Conservation (phyloP, 2,329 filamentous ascomycete species). For the Apiospora koreana region DNA sequence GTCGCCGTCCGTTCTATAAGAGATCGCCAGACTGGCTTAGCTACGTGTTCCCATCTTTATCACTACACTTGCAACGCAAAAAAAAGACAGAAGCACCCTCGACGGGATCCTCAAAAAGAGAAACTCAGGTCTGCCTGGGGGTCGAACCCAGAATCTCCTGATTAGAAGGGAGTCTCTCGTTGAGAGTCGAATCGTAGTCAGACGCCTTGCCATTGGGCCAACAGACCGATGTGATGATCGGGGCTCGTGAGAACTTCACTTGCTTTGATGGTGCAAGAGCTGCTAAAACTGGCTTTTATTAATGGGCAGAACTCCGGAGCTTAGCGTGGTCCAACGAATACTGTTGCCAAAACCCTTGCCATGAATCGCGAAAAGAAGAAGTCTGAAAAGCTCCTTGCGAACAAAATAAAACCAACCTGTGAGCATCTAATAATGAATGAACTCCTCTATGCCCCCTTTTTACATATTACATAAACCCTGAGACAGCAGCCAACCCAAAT, state of each 20-base stretch:
- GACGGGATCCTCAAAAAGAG: not conserved
- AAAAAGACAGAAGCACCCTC: not conserved
- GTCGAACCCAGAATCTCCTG: constrained; percentile 20
- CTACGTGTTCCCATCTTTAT: not conserved
- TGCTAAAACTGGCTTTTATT: not conserved
- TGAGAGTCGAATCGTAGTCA: constrained; percentile 37
- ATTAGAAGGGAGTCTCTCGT: constrained; percentile 6
- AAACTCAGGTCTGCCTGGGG: constrained; percentile 14
- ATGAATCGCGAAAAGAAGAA: not conserved
- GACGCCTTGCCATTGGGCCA: constrained; percentile 45
- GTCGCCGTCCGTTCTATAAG: not conserved
- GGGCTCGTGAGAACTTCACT: not conserved
- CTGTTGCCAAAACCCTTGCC: not conserved
- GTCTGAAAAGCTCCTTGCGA: not conserved
- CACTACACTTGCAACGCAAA: not conserved
- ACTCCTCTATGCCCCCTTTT: not conserved
- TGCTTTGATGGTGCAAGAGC: not conserved
- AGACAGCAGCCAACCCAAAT: not conserved
- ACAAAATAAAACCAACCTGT: not conserved
- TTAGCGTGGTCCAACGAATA: not conserved
- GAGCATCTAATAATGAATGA: not conserved
- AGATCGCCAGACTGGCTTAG: not conserved
- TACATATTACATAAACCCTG: not conserved
- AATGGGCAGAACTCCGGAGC: not conserved
- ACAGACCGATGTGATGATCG: not conserved